A percentile compares a stretch with the other conserved stretches of the same genome.
phyloP scores from a whole-genome alignment of 805 yeast species.

The Crinitomyces ghanaensis region DNA sequence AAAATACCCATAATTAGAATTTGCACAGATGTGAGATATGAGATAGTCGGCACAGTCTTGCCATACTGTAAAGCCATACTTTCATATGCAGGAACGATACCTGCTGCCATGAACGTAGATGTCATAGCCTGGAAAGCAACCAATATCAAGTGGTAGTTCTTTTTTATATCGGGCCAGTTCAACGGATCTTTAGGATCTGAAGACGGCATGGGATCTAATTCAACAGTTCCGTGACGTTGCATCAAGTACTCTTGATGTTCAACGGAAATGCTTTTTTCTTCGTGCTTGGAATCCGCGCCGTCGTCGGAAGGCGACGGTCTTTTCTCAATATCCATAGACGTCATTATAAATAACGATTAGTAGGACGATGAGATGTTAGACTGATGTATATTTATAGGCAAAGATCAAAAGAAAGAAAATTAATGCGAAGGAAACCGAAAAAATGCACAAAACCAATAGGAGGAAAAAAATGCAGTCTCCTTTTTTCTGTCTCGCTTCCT shows the following conservation, averaged over 20 bases:
- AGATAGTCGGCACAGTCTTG: slow-evolving; percentile 6
- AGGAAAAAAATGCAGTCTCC: too few relatives aligned
- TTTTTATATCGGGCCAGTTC: slow-evolving; percentile 11
- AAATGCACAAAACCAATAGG: too few relatives aligned
- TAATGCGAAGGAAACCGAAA: too few relatives aligned
- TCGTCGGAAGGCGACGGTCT: too few relatives aligned
- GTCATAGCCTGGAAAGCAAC: slow-evolving; percentile 10
- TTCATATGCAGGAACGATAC: slow-evolving; percentile 10
- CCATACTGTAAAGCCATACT: slow-evolving; percentile 10
- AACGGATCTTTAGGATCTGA: slow-evolving; percentile 10
- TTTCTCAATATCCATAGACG: too few relatives aligned
- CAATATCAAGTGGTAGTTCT: slow-evolving; percentile 6
- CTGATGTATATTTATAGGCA: too few relatives aligned
- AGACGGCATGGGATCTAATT: slow-evolving; percentile 12
- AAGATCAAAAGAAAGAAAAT: too few relatives aligned
- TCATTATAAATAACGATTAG: too few relatives aligned
- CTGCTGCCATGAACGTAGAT: slow-evolving; percentile 12
- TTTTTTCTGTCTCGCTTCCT: too few relatives aligned
- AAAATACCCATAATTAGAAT: slow-evolving; percentile 10
- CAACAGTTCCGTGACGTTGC: slow-evolving; percentile 13
- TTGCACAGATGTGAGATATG: slow-evolving; percentile 11
- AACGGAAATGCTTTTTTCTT: too few relatives aligned
- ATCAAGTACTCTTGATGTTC: slow-evolving; percentile 9
- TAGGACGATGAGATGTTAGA: too few relatives aligned
- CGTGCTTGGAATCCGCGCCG: too few relatives aligned